Evolutionary conservation across 2,329 filamentous ascomycete genomes (phyloP).

Genomic region (Aotearoamyces nothofagi): DNA sequence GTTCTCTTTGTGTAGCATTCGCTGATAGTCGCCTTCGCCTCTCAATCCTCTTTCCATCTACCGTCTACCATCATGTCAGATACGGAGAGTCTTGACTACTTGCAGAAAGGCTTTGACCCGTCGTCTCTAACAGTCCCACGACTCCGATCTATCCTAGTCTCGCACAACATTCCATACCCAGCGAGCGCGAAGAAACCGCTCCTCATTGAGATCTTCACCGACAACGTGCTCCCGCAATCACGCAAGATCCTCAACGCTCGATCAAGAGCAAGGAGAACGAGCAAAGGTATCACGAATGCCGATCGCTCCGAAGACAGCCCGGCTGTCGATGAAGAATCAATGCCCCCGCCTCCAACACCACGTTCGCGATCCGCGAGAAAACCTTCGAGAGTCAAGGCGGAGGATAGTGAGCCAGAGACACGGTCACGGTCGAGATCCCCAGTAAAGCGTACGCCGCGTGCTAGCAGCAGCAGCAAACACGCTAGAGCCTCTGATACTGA

Average conservation of each 20-base stretch:
- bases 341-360: constrained; percentile 30
- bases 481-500: constrained; percentile 36
- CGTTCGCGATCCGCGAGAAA: constrained; percentile 41
- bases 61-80: constrained; percentile 34
- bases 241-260: constrained; percentile 61
- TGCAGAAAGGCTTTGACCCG: constrained; percentile 77
- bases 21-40: no score
- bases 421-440: constrained; percentile 27
- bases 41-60: neutral
- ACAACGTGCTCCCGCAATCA: constrained; percentile 64
- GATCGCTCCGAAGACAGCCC: constrained; percentile 51
- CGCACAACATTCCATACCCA: constrained; percentile 73
- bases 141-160: constrained; percentile 80
- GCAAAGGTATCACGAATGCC: constrained; percentile 64
- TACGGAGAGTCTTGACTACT: constrained; percentile 59
- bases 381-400: constrained; percentile 32
- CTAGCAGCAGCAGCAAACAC: constrained; percentile 39
- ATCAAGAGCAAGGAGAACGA: constrained; percentile 70
- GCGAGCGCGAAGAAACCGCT: constrained; percentile 84
- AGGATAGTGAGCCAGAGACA: constrained; percentile 32
- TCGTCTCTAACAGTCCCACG: constrained; percentile 71
- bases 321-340: constrained; percentile 43
- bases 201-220: constrained; percentile 70
- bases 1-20: no score
- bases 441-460: constrained; percentile 36